Evolutionary conservation across 2,329 filamentous ascomycete genomes (phyloP), one percentile per base, ranked within the genome.

Genomic region (Colletotrichum sp.): DNA sequence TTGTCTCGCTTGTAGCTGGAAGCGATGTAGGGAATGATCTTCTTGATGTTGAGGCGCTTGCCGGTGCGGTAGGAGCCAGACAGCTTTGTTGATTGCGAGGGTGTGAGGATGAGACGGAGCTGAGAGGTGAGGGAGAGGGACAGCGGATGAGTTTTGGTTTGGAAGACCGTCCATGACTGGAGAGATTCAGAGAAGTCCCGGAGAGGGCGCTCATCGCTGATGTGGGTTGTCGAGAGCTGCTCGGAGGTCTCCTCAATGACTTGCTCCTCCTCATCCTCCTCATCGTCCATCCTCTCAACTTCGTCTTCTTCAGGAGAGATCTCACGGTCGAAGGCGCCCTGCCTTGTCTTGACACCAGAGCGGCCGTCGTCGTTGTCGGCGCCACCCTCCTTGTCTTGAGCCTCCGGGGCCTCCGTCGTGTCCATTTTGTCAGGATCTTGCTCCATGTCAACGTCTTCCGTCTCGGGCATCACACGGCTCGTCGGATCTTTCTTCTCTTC

Each of bases 1-100:
- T 99, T 99, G 91, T 99, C 97, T 76, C 97, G 95, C 89, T 98
- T 99, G 90, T 98, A 99, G 83, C 95, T 94, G 1, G 96, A 99
- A 2, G 98, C 97, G 80, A 99, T 99, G 87, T 99, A 99, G 0
- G 98, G 97, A 81, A 99, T 99, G 86, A 99, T 99, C 80, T 96
- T 95, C 86, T 99, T 99, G 88, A 99, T 98, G 86, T 99, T 99
- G 80, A 99, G 95, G 1, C 97, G 94, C 85, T 99, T 99, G 78
- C 97, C 97, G 0, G 97, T 99, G 79, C 97, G 95, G 90, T 98
- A 99, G 79, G 98, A 96, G 59, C 97, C 97, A 3, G 96, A 96
- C 77, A 99, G 94, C 82, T 99, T 99, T 49, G 97, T 99, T 2
- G 96, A 96, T 69, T 98, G 93, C 0, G 96, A 99, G 1, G 98